Conservation (phyloP, 257 asterid genomes). For the Voacanga thouarsii region DNA sequence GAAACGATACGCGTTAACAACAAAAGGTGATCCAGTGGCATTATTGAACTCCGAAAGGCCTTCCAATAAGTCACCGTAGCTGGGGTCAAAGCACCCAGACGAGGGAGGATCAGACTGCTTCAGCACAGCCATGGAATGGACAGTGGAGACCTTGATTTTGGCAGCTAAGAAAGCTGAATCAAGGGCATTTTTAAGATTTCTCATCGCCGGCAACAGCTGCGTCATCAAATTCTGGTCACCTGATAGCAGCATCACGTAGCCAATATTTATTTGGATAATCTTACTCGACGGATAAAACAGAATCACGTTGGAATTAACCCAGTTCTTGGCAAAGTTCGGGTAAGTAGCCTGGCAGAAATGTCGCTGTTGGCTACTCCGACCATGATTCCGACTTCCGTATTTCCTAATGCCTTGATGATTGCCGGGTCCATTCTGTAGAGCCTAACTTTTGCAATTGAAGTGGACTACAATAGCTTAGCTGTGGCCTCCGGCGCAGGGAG, state of each 20-base stretch:
- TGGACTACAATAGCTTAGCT: conserved; percentile 48
- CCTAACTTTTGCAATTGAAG: conserved; percentile 50
- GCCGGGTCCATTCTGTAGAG: conserved; percentile 60
- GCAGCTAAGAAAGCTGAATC: conserved; percentile 40
- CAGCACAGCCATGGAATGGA: conserved; percentile 64
- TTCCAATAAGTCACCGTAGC: conserved; percentile 47
- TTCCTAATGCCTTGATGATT: conserved; percentile 51
- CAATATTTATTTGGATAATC: conserved; percentile 49
- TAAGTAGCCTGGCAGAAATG: conserved; percentile 60
- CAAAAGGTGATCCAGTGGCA: conserved; percentile 59
- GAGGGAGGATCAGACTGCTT: conserved; percentile 66
- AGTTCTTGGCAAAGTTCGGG: conserved; percentile 41
- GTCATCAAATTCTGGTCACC: conserved; percentile 52
- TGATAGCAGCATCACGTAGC: conserved; percentile 59
- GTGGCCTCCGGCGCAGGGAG: conserved; percentile 62
- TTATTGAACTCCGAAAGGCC: conserved; percentile 51
- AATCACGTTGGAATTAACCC: conserved; percentile 45
- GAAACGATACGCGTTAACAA: conserved; percentile 71
- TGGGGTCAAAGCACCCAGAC: conserved; percentile 52
- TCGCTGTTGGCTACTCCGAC: conserved; percentile 59
- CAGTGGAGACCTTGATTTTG: conserved; percentile 64
- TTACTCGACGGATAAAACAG: conserved; percentile 64
- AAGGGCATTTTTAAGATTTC: conserved; percentile 51
- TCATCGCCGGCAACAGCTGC: conserved; percentile 66
- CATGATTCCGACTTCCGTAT: conserved; percentile 57